phyloP scores from a whole-genome alignment of 768 basidiomycete genomes.

The Mycena maculata region DNA sequence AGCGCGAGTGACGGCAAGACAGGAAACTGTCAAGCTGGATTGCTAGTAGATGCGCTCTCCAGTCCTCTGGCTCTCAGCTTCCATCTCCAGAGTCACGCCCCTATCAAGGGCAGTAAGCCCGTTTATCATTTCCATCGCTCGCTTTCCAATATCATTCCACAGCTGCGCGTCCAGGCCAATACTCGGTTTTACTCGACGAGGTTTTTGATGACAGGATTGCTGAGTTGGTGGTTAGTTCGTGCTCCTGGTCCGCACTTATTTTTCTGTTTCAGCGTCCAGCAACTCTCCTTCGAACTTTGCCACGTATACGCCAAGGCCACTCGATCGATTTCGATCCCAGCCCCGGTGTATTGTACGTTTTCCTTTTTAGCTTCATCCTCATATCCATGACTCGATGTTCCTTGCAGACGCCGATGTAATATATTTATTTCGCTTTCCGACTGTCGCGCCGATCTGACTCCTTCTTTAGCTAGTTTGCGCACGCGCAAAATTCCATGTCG shows the following conservation, averaged over 20 bases:
- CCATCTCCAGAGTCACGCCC: slow-evolving; percentile 67
- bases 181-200: slow-evolving; percentile 60
- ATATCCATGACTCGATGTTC: neutral
- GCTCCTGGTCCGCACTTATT: neutral
- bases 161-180: slow-evolving; percentile 58
- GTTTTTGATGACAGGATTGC: slow-evolving; percentile 35
- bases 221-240: neutral
- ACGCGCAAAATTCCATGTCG: slow-evolving; percentile 30
- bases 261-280: slow-evolving; percentile 47
- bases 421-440: neutral
- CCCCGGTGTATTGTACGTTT: slow-evolving; percentile 69
- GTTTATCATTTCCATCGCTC: neutral
- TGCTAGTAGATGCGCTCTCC: slow-evolving; percentile 52
- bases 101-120: slow-evolving; percentile 63
- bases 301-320: slow-evolving; percentile 67
- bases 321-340: slow-evolving; percentile 67
- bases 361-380: neutral
- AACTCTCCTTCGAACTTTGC: slow-evolving; percentile 60
- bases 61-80: slow-evolving; percentile 53
- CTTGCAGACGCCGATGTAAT: slow-evolving; percentile 27
- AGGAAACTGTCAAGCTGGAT: slow-evolving; percentile 65
- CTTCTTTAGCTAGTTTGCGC: slow-evolving; percentile 34
- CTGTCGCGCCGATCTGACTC: neutral
- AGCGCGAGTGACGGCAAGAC: slow-evolving; percentile 51
- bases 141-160: neutral